Base-by-base conservation (phyloP, 441 rosid species). In the Euphorbia schlechtendalii region DNA sequence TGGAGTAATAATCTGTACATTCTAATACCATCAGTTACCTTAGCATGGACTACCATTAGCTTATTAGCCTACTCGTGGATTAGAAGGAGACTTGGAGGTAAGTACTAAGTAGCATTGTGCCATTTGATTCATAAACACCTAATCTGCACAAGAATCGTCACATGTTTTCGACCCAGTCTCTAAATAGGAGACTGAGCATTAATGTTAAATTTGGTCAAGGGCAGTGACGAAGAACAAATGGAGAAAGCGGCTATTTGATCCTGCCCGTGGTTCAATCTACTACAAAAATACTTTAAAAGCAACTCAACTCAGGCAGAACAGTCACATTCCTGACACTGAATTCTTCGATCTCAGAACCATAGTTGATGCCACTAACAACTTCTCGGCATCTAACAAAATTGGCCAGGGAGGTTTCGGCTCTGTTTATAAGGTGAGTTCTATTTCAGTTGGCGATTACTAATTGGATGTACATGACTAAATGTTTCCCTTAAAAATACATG, bases 391-490 rank as follows among this genome's bases (percentile, higher is more conserved):
- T 8, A 76, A 61, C 36, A 62, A 45, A 28, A 60, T 76, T 0
- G 77, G 81, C 27, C 60, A 53, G 5, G 81, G 81, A 5, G 81
- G 81, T 5, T 76, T 79, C 20, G 78, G 80, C 2, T 45, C 68
- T 0, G 71, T 78, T 11, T 75, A 75, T 24, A 69, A 66, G 82
- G 79, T 72, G 17, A 36, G 8, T 12, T 9, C 17, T 11, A 46
- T 30, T 6, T 49, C 48, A 8, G 1, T 21, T 3, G 12, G 12
- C 14, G 48, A 43, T 0, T 43, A 43, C 8, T 43, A 12, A 43
- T 43, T 43, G 48, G 48, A 43, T 43, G 8, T 43, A 10, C 48
- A 10, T 5, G 14, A 17, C 48, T 4, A 10, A 3, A 38, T 38
- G 41, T 38, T 38, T 8, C 8, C 41, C 11, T 1, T 8, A 38